Base-by-base conservation (phyloP, 2,329 filamentous ascomycete species). In the Corniculantispora saksenae region DNA sequence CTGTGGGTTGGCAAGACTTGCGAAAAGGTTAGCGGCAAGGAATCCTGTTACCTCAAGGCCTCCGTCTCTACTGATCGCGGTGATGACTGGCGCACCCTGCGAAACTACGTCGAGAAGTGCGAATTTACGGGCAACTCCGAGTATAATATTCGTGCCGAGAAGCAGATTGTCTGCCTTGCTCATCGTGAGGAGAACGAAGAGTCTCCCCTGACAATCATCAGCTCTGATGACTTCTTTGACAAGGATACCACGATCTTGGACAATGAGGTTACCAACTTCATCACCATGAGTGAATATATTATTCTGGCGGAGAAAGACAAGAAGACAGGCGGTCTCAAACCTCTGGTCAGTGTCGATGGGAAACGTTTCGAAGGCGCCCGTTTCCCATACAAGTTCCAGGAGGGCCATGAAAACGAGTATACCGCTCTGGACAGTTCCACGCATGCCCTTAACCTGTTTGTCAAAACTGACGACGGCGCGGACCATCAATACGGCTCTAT, bases 271-370 rank as follows among this genome's bases (percentile, higher is more conserved):
- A 87, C 90, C 70, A 90, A 91, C 70, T 98, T 97, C 77, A 94
- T 93, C 2, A 96, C 91, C 6, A 98, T 97, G 94, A 90, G 91
- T 47, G 95, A 99, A 75, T 99, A 97, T 76, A 95, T 99, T 72
- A 87, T 99, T 47, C 90, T 97, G 58, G 94, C 94, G 1, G 89
- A 90, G 7, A 84, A 90, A 66, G 87, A 93, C 66, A 81, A 88
- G 38, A 87, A 91, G 45, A 82, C 86, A 63, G 82, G 89, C 47
- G 90, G 86, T 2, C 81, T 97, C 66, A 89, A 89, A 67, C 90
- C 94, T 40, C 89, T 94, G 70, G 87, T 92, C 54, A 97, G 93
- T 75, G 82, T 98, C 51, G 92, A 99, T 73, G 96, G 94, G 63
- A 83, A 86, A 67, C 87, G 82, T 7, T 99, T 95, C 72, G 94